Evolutionary conservation across 768 basidiomycete genomes (phyloP).

Genomic region (Phlegmacium glaucopus): DNA sequence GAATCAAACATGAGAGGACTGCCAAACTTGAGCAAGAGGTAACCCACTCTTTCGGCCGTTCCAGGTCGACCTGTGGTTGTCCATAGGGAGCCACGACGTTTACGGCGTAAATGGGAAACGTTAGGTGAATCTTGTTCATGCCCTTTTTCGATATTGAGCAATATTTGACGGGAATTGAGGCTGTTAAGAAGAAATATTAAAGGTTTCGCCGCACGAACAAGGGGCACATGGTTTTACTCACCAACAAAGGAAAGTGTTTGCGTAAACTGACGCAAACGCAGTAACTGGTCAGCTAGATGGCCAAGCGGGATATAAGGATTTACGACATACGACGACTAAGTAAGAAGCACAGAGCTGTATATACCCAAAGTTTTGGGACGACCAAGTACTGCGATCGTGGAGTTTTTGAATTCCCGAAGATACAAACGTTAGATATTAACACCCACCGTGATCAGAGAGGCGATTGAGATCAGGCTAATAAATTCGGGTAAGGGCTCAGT

Average conservation of each 20-base stretch:
- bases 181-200: slow-evolving; percentile 15
- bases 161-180: slow-evolving; percentile 29
- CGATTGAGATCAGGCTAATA: slow-evolving; percentile 24
- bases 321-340: slow-evolving; percentile 27
- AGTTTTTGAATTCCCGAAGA: not conserved
- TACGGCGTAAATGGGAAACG: slow-evolving; percentile 2
- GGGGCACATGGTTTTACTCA: slow-evolving; percentile 10
- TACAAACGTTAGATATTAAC: not conserved
- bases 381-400: slow-evolving; percentile 22
- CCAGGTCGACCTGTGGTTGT: slow-evolving; percentile 3
- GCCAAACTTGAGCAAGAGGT: slow-evolving; percentile 1
- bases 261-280: no score
- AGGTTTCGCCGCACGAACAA: no score
- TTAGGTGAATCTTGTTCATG: slow-evolving; percentile 9
- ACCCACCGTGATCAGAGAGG: slow-evolving; percentile 26
- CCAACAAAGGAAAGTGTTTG: slow-evolving; percentile 32
- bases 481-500: not conserved
- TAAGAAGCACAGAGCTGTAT: slow-evolving; percentile 30
- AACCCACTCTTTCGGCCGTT: no score
- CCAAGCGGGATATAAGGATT: no score
- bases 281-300: no score
- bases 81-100: not conserved
- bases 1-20: no score
- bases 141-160: slow-evolving; percentile 14
- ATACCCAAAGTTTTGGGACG: slow-evolving; percentile 30